Evolutionary conservation across 1,284 basidiomycete species (phyloP).

Genomic region (Abortiporus biennis): DNA sequence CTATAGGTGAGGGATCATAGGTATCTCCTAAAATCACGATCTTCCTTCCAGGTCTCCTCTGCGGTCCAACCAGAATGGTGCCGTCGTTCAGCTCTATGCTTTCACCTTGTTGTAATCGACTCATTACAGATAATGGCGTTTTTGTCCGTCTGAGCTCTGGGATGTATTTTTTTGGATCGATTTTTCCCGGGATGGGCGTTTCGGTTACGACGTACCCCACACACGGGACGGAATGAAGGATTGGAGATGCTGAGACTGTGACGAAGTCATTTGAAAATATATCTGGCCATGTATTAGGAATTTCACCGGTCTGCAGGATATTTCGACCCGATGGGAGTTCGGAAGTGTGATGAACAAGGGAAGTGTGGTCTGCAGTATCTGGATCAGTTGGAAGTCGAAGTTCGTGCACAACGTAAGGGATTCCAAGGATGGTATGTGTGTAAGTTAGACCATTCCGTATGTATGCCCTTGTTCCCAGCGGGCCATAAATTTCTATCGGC

Average conservation of each 20-base stretch:
- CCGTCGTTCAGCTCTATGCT: slow-evolving; percentile 75
- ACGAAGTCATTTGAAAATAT: slow-evolving; percentile 58
- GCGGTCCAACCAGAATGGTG: slow-evolving; percentile 69
- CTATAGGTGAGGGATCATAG: slow-evolving; percentile 65
- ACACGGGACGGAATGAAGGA: slow-evolving; percentile 77
- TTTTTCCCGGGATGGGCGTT: slow-evolving; percentile 70
- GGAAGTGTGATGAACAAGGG: slow-evolving; percentile 38
- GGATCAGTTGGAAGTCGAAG: slow-evolving; percentile 61
- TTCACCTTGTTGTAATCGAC: slow-evolving; percentile 62
- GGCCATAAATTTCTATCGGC: slow-evolving; percentile 85
- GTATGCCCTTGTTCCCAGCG: slow-evolving; percentile 79
- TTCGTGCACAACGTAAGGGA: slow-evolving; percentile 87
- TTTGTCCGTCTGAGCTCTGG: slow-evolving; percentile 63
- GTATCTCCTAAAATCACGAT: slow-evolving; percentile 81
- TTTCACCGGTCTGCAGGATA: slow-evolving; percentile 54
- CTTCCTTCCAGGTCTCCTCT: slow-evolving; percentile 62
- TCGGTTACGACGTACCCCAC: slow-evolving; percentile 82
- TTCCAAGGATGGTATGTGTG: slow-evolving; percentile 66
- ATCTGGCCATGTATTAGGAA: slow-evolving; percentile 73
- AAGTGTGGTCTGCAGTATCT: slow-evolving; percentile 38
- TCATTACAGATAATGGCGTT: slow-evolving; percentile 69
- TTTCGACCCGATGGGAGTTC: slow-evolving; percentile 68
- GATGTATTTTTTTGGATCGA: slow-evolving; percentile 60
- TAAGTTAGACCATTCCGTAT: slow-evolving; percentile 68
- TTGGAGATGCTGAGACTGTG: slow-evolving; percentile 79